These are phyloP conservation scores for Sutorius eximius DNA, from an alignment of 1,284 basidiomycete species.

Conservation along the genomic window DNA sequence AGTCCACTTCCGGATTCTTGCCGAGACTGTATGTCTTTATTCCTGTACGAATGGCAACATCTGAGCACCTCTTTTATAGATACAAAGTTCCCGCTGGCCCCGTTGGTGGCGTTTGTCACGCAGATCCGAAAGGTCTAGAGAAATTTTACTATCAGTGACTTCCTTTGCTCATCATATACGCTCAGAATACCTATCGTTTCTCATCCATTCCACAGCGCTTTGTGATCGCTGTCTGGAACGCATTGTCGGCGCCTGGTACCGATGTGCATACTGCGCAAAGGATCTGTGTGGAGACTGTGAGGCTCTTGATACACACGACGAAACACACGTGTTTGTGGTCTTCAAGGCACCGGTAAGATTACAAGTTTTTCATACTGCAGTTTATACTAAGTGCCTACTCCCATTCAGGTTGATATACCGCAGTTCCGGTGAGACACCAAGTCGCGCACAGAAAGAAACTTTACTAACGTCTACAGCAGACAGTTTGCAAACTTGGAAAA, in stretches of 20 bases:
- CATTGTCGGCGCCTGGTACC: conserved; percentile 83
- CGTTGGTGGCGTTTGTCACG: conserved; percentile 39
- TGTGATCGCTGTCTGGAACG: conserved; percentile 76
- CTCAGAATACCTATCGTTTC: conserved; percentile 65
- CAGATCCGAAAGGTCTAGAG: conserved; percentile 60
- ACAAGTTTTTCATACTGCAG: neutral
- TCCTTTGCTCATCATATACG: neutral
- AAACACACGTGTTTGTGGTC: conserved; percentile 79
- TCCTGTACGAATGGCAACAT: conserved; percentile 15
- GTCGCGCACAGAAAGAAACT: neutral
- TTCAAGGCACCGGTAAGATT: conserved; percentile 74
- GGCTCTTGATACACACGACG: conserved; percentile 74
- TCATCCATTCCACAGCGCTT: conserved; percentile 66
- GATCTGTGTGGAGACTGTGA: conserved; percentile 84
- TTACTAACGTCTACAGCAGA: conserved; percentile 37
- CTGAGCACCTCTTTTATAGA: conserved; percentile 25
- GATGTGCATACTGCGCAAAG: conserved; percentile 81
- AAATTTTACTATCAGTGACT: neutral
- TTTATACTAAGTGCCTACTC: conserved; percentile 2
- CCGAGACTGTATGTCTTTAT: conserved; percentile 56
- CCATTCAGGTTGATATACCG: conserved; percentile 56
- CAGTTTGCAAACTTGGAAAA: conserved; percentile 60
- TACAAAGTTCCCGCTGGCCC: conserved; percentile 72
- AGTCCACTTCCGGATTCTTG: conserved; percentile 58
- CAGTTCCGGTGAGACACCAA: conserved; percentile 48